phyloP scores from a whole-genome alignment of 2,329 filamentous ascomycete species.

The Didymosphaeria variabile region DNA sequence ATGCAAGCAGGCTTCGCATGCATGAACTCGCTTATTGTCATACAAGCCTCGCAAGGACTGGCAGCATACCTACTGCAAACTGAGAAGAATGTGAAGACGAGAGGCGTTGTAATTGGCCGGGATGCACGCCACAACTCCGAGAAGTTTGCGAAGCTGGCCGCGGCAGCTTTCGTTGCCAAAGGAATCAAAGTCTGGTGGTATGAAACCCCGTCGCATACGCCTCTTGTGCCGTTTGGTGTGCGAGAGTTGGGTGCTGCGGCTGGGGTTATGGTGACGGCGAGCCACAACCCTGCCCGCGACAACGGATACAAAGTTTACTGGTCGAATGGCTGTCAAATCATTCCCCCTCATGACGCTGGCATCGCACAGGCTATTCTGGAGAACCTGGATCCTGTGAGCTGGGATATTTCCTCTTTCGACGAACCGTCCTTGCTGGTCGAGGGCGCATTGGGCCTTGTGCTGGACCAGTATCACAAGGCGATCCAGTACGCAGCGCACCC shows the following conservation, averaged over 20 bases:
- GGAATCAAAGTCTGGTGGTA: conserved; percentile 69
- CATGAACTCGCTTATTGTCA: conserved; percentile 68
- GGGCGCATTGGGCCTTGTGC: conserved; percentile 52
- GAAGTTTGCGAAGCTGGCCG: conserved; percentile 68
- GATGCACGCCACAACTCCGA: conserved; percentile 71
- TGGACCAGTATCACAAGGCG: conserved; percentile 55
- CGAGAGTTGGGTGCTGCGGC: conserved; percentile 62
- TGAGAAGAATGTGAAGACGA: conserved; percentile 51
- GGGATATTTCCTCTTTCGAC: conserved; percentile 57
- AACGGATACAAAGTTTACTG: conserved; percentile 76
- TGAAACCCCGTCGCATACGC: conserved; percentile 65
- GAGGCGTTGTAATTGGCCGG: conserved; percentile 67
- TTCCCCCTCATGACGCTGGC: conserved; percentile 67
- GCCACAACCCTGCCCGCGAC: conserved; percentile 70
- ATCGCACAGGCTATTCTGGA: conserved; percentile 66
- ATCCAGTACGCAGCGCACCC: conserved; percentile 52
- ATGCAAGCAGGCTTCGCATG: conserved; percentile 72
- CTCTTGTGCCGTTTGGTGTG: conserved; percentile 70
- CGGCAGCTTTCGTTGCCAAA: conserved; percentile 66
- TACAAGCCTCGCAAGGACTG: conserved; percentile 71
- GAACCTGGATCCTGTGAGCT: conserved; percentile 63
- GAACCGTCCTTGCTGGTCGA: conserved; percentile 51
- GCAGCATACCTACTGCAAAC: conserved; percentile 65
- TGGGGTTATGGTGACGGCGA: conserved; percentile 73
- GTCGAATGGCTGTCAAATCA: conserved; percentile 71